Percentiles rank a stretch among this genome's conserved stretches.
Conservation (phyloP, 2,329 filamentous ascomycete genomes). For the Pseudogymnoascus pannorum region DNA sequence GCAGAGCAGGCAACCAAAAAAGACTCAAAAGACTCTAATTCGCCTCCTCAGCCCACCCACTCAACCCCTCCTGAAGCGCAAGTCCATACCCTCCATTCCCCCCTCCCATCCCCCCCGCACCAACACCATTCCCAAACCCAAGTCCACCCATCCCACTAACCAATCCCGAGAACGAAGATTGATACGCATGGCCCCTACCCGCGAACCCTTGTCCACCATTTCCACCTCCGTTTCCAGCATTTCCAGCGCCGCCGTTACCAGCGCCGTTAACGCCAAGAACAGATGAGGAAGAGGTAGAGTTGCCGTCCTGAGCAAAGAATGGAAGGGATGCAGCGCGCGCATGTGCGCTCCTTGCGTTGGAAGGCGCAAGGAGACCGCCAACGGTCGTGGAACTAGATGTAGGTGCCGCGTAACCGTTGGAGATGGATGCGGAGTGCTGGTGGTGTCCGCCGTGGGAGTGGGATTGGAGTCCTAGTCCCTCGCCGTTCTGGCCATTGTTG, state of each 20-base stretch:
- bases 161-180: constrained; percentile 44
- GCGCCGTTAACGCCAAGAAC: constrained; percentile 32
- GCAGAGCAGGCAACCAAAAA: no score
- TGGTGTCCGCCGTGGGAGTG: constrained; percentile 73
- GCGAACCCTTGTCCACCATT: constrained; percentile 29
- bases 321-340: constrained; percentile 77
- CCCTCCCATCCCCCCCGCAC: constrained; percentile 43
- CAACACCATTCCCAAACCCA: constrained; percentile 15
- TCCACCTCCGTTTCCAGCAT: constrained; percentile 33
- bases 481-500: constrained; percentile 53
- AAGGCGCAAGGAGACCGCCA: constrained; percentile 69
- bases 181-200: constrained; percentile 59
- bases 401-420: constrained; percentile 36
- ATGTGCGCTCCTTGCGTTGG: constrained; percentile 53
- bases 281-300: constrained; percentile 46
- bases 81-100: constrained; percentile 53
- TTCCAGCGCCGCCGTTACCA: constrained; percentile 25
- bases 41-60: constrained; percentile 63
- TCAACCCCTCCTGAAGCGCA: constrained; percentile 56
- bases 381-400: constrained; percentile 51
- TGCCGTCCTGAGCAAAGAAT: constrained; percentile 56
- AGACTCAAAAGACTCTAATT: no score
- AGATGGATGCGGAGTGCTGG: constrained; percentile 59
- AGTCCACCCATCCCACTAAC: constrained; percentile 21
- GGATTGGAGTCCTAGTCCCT: constrained; percentile 60